phyloP scores from a whole-genome alignment of 116 monocot genomes.

The Dioscorea cayenensis region DNA sequence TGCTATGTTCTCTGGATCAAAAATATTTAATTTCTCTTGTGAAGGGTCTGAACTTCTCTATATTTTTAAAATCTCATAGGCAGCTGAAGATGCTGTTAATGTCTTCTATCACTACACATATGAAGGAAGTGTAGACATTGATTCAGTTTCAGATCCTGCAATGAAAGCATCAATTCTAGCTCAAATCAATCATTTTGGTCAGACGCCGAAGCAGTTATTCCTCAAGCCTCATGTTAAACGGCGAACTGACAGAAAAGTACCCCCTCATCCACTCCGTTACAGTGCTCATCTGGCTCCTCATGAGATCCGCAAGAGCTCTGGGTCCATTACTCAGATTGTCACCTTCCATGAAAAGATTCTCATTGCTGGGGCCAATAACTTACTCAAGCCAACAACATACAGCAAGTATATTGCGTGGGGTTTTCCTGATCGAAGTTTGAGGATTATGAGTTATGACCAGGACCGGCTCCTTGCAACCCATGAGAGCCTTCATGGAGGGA shows the following conservation, averaged over 20 bases:
- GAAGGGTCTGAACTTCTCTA: not conserved
- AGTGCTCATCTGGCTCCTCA: constrained; percentile 48
- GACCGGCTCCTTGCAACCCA: constrained; percentile 82
- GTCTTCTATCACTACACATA: constrained; percentile 99
- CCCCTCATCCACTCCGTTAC: constrained; percentile 72
- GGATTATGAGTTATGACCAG: constrained; percentile 89
- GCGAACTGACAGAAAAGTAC: constrained; percentile 48
- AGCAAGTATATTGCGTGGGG: constrained; percentile 94
- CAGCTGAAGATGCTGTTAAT: constrained; percentile 94
- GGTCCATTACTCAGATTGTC: constrained; percentile 68
- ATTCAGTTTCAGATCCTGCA: constrained; percentile 86
- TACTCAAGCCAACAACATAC: constrained; percentile 75
- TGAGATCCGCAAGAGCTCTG: constrained; percentile 54
- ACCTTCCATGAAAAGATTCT: constrained; percentile 78
- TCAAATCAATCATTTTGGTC: constrained; percentile 99
- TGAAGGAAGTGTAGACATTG: constrained; percentile 97
- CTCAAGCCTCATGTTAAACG: constrained; percentile 81
- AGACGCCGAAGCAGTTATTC: constrained; percentile 97
- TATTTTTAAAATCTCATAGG: constrained; percentile 46
- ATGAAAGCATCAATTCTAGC: constrained; percentile 99
- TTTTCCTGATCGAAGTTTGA: constrained; percentile 88
- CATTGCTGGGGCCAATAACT: constrained; percentile 45
- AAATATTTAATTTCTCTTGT: not conserved
- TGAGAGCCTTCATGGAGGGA: constrained; percentile 89
- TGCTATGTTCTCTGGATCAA: not conserved